These are phyloP conservation scores for Lactifluus echinatus DNA, from an alignment of 768 basidiomycete species.

Conservation along the genomic window DNA sequence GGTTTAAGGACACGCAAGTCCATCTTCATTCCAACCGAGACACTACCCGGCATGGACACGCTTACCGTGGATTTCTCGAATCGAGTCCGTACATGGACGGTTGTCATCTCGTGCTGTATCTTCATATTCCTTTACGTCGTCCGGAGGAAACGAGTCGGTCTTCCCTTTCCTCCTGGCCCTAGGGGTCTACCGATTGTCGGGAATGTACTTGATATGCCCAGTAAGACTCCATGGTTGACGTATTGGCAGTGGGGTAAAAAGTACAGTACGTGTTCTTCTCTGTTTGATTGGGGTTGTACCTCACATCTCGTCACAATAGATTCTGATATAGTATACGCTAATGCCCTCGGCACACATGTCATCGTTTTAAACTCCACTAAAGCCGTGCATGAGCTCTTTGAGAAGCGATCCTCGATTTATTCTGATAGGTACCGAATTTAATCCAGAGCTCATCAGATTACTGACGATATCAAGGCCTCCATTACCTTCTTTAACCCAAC, in stretches of 20 bases:
- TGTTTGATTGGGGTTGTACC: not conserved
- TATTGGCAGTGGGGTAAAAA: slow-evolving; percentile 21
- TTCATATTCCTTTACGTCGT: not conserved
- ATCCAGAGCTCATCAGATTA: not conserved
- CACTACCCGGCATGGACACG: not conserved
- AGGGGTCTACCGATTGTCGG: slow-evolving; percentile 21
- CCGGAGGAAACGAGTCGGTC: not conserved
- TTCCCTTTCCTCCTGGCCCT: slow-evolving; percentile 24
- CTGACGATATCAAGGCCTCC: slow-evolving; percentile 7
- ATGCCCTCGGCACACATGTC: slow-evolving; percentile 14
- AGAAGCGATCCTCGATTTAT: slow-evolving; percentile 20
- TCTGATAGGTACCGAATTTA: slow-evolving; percentile 14
- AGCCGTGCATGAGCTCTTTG: slow-evolving; percentile 17
- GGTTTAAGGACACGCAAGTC: not conserved
- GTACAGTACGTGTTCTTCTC: slow-evolving; percentile 15
- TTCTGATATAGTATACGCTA: slow-evolving; percentile 15
- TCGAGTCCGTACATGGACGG: not conserved
- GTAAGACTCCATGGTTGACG: slow-evolving; percentile 17
- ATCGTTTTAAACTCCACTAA: slow-evolving; percentile 32
- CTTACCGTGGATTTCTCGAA: not conserved
- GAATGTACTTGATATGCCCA: slow-evolving; percentile 22
- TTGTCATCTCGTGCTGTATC: not conserved
- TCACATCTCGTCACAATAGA: slow-evolving; percentile 1
- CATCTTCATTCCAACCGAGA: not conserved
- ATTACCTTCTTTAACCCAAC: slow-evolving; percentile 8